Evolutionary conservation across 2,329 filamentous ascomycete genomes (phyloP).

Genomic region (Fusarium transvaalense): DNA sequence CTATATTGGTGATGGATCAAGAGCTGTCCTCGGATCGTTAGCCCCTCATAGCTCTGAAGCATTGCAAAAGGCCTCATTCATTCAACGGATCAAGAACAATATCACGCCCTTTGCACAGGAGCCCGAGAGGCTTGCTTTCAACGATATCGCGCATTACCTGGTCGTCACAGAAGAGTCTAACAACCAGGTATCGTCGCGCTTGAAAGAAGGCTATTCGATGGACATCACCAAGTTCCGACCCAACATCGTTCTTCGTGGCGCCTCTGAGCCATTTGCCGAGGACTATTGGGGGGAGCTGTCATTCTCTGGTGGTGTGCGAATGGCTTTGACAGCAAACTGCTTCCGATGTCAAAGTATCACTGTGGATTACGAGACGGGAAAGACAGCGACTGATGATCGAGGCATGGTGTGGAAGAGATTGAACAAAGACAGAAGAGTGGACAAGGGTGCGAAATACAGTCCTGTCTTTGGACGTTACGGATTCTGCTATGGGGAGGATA

Average conservation of each 20-base stretch:
- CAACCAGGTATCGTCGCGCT: slow-evolving; percentile 31
- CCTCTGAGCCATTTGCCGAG: slow-evolving; percentile 33
- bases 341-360: slow-evolving; percentile 46
- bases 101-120: slow-evolving; percentile 28
- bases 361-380: slow-evolving; percentile 42
- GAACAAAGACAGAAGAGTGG: slow-evolving; percentile 44
- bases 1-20: slow-evolving; percentile 42
- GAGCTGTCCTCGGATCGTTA: slow-evolving; percentile 41
- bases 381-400: slow-evolving; percentile 36
- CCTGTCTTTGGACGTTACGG: slow-evolving; percentile 46
- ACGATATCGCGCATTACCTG: slow-evolving; percentile 42
- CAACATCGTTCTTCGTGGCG: slow-evolving; percentile 42
- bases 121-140: slow-evolving; percentile 32
- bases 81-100: neutral
- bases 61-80: slow-evolving; percentile 17
- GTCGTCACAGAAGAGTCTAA: slow-evolving; percentile 47
- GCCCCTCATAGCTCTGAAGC: slow-evolving; percentile 42
- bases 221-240: slow-evolving; percentile 46
- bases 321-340: slow-evolving; percentile 43
- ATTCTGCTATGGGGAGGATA: slow-evolving; percentile 37
- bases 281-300: slow-evolving; percentile 43
- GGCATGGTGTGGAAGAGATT: slow-evolving; percentile 45
- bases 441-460: slow-evolving; percentile 43
- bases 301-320: slow-evolving; percentile 32
- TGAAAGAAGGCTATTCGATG: slow-evolving; percentile 28